phyloP scores from a whole-genome alignment of 2,329 filamentous ascomycete species.

The Emergomyces orientalis region DNA sequence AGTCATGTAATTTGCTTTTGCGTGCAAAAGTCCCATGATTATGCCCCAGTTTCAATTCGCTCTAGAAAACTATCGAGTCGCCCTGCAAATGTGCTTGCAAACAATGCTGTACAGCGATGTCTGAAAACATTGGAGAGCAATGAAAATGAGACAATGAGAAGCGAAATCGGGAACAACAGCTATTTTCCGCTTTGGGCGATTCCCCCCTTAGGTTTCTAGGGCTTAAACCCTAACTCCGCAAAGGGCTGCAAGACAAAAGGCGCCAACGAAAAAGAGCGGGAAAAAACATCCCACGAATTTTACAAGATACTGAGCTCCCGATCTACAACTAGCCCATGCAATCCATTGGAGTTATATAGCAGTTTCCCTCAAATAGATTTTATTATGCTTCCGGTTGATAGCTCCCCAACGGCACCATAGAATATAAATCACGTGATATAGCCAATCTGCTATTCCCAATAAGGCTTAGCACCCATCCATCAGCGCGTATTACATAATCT shows the following conservation, averaged over 20 bases:
- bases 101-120: background rate
- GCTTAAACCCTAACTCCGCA: constrained; percentile 1
- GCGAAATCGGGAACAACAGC: background rate
- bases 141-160: background rate
- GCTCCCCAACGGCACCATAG: too few species aligned
- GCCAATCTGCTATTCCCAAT: background rate
- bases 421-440: constrained; percentile 1
- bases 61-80: background rate
- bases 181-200: background rate
- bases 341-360: background rate
- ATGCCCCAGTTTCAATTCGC: background rate
- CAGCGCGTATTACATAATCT: background rate
- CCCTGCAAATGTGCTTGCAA: background rate
- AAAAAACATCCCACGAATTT: background rate
- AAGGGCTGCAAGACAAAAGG: too few species aligned
- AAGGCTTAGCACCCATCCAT: background rate
- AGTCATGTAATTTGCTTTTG: background rate
- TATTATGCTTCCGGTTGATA: background rate
- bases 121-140: background rate
- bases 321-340: background rate
- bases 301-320: background rate
- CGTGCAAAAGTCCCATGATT: background rate
- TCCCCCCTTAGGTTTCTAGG: background rate
- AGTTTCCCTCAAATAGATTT: background rate
- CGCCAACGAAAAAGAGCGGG: background rate